Evolutionary conservation across 148 eudicot species (phyloP).

Genomic region (Cornus controversa): DNA sequence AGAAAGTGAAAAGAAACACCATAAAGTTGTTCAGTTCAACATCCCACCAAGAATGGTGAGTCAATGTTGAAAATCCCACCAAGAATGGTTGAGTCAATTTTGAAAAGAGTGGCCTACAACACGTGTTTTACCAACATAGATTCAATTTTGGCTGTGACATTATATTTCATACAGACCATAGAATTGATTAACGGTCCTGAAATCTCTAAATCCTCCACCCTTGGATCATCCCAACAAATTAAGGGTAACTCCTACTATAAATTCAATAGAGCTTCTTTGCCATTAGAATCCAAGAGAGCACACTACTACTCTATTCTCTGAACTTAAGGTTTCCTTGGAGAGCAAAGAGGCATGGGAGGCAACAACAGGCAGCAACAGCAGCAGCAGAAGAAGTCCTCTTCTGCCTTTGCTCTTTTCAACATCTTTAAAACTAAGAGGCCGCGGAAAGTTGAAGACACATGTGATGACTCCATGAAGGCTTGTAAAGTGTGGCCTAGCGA

Average conservation of each 20-base stretch:
- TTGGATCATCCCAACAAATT: neutral
- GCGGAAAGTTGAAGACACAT: neutral
- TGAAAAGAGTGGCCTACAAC: slow-evolving; percentile 23
- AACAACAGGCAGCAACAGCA: slow-evolving; percentile 34
- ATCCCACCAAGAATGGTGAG: too few species aligned
- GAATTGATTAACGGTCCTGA: slow-evolving; percentile 5
- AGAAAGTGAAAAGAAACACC: neutral
- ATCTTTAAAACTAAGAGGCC: slow-evolving; percentile 39
- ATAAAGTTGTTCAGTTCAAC: neutral
- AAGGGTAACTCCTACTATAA: slow-evolving; percentile 14
- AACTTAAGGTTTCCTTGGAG: neutral
- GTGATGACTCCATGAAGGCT: slow-evolving; percentile 4
- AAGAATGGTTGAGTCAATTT: neutral
- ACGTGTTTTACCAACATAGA: slow-evolving; percentile 16
- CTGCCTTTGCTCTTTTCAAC: slow-evolving; percentile 31
- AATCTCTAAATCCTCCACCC: slow-evolving; percentile 12
- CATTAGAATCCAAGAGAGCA: neutral
- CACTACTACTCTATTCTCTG: neutral
- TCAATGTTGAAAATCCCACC: neutral
- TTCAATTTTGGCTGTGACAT: neutral
- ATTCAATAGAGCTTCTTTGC: slow-evolving; percentile 4
- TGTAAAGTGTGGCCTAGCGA: slow-evolving; percentile 29
- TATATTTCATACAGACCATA: slow-evolving; percentile 23
- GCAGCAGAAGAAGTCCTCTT: slow-evolving; percentile 28
- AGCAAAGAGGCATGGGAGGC: slow-evolving; percentile 38